Evolutionary conservation across 2,329 filamentous ascomycete species (phyloP).

Genomic region (Cryphonectria japonica): DNA sequence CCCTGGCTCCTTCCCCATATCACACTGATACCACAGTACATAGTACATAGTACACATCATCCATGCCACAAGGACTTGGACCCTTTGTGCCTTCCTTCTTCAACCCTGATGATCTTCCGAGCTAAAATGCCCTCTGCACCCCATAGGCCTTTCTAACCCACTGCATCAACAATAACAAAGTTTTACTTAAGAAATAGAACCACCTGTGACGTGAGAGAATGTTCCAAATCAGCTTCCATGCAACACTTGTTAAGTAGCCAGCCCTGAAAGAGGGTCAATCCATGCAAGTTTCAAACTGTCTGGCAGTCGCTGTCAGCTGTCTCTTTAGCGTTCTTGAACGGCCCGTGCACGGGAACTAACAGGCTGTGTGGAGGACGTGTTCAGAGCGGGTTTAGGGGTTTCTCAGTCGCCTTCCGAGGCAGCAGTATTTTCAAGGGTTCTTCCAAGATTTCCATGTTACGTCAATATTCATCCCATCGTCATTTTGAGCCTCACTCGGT

Average conservation of each 20-base stretch:
- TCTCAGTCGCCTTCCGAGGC: background rate
- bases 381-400: background rate
- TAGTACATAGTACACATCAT: too few relatives aligned
- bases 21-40: background rate
- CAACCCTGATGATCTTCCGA: background rate
- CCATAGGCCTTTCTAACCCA: background rate
- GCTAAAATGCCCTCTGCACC: background rate
- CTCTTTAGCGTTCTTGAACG: background rate
- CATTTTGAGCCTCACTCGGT: background rate
- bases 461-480: background rate
- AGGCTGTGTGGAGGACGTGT: background rate
- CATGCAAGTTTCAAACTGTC: background rate
- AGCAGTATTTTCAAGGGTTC: background rate
- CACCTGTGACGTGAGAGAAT: background rate
- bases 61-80: background rate
- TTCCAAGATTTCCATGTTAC: background rate
- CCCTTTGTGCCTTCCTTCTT: background rate
- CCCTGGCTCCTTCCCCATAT: background rate
- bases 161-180: background rate
- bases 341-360: conserved; percentile 10
- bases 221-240: background rate
- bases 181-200: background rate
- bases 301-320: background rate
- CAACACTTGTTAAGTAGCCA: background rate
- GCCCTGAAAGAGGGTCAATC: background rate